Conservation (phyloP, 257 asterid species). For the Solanum chiquidenum region DNA sequence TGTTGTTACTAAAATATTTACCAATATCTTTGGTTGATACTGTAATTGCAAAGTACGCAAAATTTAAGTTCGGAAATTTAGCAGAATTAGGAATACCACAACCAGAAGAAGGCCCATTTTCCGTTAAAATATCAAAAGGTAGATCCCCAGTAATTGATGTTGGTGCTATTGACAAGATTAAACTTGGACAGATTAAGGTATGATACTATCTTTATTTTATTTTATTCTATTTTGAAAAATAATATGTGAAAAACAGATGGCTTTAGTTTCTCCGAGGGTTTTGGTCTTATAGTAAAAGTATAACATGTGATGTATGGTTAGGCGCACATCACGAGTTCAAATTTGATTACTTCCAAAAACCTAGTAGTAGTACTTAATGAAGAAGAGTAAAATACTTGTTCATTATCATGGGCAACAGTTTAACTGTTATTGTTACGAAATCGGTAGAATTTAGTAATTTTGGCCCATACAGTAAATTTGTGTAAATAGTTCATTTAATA, state of each 20-base stretch:
- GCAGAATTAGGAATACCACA: slow-evolving; percentile 12
- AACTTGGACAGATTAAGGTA: slow-evolving; percentile 25
- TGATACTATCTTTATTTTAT: too few species aligned
- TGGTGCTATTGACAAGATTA: slow-evolving; percentile 11
- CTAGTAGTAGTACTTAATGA: too few species aligned
- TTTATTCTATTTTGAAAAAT: background rate
- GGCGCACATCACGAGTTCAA: background rate
- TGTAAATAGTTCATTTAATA: too few species aligned
- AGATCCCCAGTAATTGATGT: slow-evolving; percentile 28
- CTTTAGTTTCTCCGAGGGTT: background rate
- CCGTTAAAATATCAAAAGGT: slow-evolving; percentile 18
- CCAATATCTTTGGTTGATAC: too few species aligned
- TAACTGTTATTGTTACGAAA: too few species aligned
- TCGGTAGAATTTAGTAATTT: too few species aligned
- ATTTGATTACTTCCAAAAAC: background rate
- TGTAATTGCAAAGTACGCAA: too few species aligned
- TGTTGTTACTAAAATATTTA: too few species aligned
- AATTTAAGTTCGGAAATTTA: slow-evolving; percentile 18
- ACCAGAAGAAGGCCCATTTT: slow-evolving; percentile 30
- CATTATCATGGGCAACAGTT: too few species aligned
- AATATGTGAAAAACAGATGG: background rate
- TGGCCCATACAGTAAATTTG: too few species aligned
- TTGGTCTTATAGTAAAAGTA: background rate
- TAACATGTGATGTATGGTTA: background rate
- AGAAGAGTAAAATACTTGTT: too few species aligned